Base-by-base conservation (phyloP, 345 rosid species). In the Heritiera fomes region DNA sequence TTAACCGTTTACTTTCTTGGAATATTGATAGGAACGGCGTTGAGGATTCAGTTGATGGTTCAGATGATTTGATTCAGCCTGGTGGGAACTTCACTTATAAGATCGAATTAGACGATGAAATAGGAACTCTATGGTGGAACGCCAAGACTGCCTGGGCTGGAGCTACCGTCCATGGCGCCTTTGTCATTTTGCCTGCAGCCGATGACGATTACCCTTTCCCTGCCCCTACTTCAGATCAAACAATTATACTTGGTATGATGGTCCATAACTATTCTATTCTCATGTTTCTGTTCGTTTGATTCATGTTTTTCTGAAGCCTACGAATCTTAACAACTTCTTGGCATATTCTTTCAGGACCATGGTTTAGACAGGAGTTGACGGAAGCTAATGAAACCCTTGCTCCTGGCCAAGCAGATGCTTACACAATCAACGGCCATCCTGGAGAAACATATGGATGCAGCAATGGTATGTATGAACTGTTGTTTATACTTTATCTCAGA, bases 111-210 rank as follows among this genome's bases (percentile, higher is more conserved):
- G 58, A 80, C 10, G 30, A 30, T 0, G 87, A 87, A 43, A 85
- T 80, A 77, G 92, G 92, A 40, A 89, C 91, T 18, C 78, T 88
- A 0, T 87, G 91, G 89, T 88, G 91, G 91, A 89, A 88, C 43
- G 91, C 91, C 6, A 83, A 86, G 8, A 89, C 88, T 34, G 90
- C 88, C 38, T 89, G 90, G 90, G 50, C 86, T 0, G 61, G 90
- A 4, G 87, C 88, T 18, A 87, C 88, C 1, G 89, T 89, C 14
- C 84, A 89, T 15, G 90, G 92, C 2, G 84, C 92, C 43, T 79
- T 86, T 45, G 71, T 84, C 61, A 58, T 86, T n/a, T 66, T 52
- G 4, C 89, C 89, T 0, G 64, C 63, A 10, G 72, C 50, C 10
- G 18, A 6, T 78, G 85, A 55, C 64, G 32, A 38, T 13, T 75